These are phyloP conservation scores for Vinca minor DNA, from an alignment of 257 asterid species.

Conservation along the genomic window DNA sequence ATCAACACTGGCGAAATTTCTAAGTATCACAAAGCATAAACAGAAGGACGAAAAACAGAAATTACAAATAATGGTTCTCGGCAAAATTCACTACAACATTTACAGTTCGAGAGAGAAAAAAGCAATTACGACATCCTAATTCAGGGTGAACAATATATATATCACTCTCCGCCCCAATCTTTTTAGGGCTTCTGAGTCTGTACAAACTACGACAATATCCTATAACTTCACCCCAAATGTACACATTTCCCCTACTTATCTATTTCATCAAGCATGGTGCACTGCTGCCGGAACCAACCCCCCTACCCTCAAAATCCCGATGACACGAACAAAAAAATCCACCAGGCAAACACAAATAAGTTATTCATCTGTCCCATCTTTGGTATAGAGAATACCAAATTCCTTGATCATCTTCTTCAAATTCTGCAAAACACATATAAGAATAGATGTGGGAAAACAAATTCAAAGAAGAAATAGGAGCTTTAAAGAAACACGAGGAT, in stretches of 20 bases:
- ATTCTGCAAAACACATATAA: slow-evolving; percentile 40
- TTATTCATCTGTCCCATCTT: slow-evolving; percentile 27
- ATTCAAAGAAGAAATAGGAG: slow-evolving; percentile 9
- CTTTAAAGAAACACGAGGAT: background rate
- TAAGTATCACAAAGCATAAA: too few relatives aligned
- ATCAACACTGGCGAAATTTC: background rate
- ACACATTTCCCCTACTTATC: background rate
- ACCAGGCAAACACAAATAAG: slow-evolving; percentile 2
- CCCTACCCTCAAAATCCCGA: too few relatives aligned
- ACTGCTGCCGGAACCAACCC: background rate
- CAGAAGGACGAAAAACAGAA: too few relatives aligned
- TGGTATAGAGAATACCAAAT: slow-evolving; percentile 44
- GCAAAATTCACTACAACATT: slow-evolving; percentile 2
- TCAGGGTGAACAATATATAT: background rate
- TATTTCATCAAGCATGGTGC: background rate
- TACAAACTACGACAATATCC: background rate
- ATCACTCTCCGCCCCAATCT: background rate
- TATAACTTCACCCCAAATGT: background rate
- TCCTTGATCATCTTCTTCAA: slow-evolving; percentile 75
- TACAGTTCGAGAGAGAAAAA: background rate
- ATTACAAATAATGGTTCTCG: background rate
- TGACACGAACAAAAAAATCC: background rate
- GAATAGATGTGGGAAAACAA: slow-evolving; percentile 12
- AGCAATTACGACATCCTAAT: background rate
- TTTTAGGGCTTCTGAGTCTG: background rate